Percentiles rank a stretch among this genome's conserved stretches.
phyloP scores from a whole-genome alignment of 495 filamentous ascomycete genomes.

The Xylaria scruposa region DNA sequence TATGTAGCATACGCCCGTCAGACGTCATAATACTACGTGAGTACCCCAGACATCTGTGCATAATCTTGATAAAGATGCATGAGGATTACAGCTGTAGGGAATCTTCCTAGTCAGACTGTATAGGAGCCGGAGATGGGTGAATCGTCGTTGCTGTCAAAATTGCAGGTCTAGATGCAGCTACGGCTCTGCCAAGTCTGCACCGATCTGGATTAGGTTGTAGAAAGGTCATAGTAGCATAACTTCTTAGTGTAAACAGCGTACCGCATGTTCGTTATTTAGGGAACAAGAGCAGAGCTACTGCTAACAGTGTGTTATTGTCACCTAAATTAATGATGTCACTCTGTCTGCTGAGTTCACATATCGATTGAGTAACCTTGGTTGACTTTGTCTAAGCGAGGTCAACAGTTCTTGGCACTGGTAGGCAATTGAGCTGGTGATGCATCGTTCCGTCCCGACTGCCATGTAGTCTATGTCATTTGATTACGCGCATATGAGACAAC shows the following conservation, averaged over 20 bases:
- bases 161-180: no score
- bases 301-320: background rate
- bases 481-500: background rate
- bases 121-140: conserved; percentile 18
- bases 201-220: no score
- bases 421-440: background rate
- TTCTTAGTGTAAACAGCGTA: no score
- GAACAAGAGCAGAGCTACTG: no score
- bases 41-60: conserved; percentile 8
- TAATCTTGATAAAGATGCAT: conserved; percentile 20
- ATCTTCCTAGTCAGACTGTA: background rate
- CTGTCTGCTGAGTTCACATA: background rate
- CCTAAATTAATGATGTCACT: conserved; percentile 15
- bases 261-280: background rate
- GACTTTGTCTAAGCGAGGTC: background rate
- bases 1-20: background rate
- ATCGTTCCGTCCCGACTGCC: no score
- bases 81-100: conserved; percentile 11
- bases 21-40: conserved; percentile 22
- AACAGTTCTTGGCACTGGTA: background rate
- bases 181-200: no score
- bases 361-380: background rate
- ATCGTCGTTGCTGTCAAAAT: background rate
- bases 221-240: no score
- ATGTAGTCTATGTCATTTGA: background rate